Base-by-base conservation (phyloP, 2,329 filamentous ascomycete genomes). In the Aspergillus pseudonomiae region DNA sequence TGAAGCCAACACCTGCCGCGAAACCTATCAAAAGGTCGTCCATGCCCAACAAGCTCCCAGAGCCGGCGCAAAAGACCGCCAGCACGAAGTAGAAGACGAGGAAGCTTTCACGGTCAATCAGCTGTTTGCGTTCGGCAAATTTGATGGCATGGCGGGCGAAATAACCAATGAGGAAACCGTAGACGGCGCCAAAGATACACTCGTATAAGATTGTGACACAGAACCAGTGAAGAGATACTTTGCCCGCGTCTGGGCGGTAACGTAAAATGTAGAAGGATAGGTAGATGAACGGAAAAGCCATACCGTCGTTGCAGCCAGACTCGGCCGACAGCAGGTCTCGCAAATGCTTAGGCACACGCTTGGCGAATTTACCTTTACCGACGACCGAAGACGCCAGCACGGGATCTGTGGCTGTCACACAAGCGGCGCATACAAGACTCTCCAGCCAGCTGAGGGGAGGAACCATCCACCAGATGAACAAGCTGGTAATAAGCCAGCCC, bases 211-310 rank as follows among this genome's bases (percentile, higher is more conserved):
- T 87, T 39, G 92, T 96, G 71, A 90, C 88, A 73, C 94, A 92
- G 71, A 98, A 87, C 90, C 94, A 99, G 79, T 98, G 88, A 66
- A 90, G 90, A 19, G 89, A 86, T 48, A 96, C 91, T 60, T 91
- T 79, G 54, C 81, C 79, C 6, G 91, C 88, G 69, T 91, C 78
- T 32, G 88, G 88, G 66, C 90, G 84, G 76, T 94, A 97, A 68
- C 91, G 88, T 68, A 98, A 92, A 54, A 98, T 86, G 78, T 97
- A 98, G 34, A 97, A 83, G 1, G 92, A 90, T 34, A 99, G 85
- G 76, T 99, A 99, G 72, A 99, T 88, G 78, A 99, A 99, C 0
- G 95, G 95, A 75, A 99, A 99, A 1, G 95, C 95, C 95, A 99
- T 99, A 80, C 95, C 95, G 77, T 99, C 95, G 84, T 99, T 99